Evolutionary conservation across 1,284 basidiomycete genomes (phyloP).

Genomic region (Rhodofomes roseus): DNA sequence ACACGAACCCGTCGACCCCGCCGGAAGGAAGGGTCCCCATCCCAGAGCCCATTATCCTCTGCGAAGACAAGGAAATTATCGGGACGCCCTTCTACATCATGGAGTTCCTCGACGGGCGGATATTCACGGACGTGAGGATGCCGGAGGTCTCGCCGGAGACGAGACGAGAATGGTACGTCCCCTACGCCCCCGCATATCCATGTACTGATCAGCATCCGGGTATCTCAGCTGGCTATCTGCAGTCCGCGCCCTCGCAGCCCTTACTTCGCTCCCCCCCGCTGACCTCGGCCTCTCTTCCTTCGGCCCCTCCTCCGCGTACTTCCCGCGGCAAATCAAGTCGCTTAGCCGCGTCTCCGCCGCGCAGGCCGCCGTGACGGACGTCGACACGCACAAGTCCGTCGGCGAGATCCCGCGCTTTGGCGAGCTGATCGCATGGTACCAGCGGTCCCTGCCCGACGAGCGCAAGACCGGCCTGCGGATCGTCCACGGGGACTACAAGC

Average conservation of each 20-base stretch:
- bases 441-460: slow-evolving; percentile 69
- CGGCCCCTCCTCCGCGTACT: slow-evolving; percentile 79
- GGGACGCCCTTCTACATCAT: slow-evolving; percentile 95
- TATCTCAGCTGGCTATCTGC: slow-evolving; percentile 71
- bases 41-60: slow-evolving; percentile 82
- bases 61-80: slow-evolving; percentile 73
- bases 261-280: slow-evolving; percentile 71
- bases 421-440: slow-evolving; percentile 78
- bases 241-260: slow-evolving; percentile 67
- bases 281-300: slow-evolving; percentile 75
- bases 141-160: slow-evolving; percentile 61
- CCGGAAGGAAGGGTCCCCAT: slow-evolving; percentile 69
- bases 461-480: slow-evolving; percentile 70
- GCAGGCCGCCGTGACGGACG: slow-evolving; percentile 66
- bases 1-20: slow-evolving; percentile 50
- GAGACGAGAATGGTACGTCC: slow-evolving; percentile 63
- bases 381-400: slow-evolving; percentile 55
- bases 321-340: slow-evolving; percentile 89
- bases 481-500: slow-evolving; percentile 96
- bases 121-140: slow-evolving; percentile 86
- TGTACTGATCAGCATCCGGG: neutral
- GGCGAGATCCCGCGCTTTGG: slow-evolving; percentile 73
- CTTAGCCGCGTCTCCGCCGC: slow-evolving; percentile 70
- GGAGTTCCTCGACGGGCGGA: slow-evolving; percentile 91
- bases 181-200: neutral